Base-by-base conservation (phyloP, 2,329 filamentous ascomycete genomes). In the Annulohypoxylon truncatum region DNA sequence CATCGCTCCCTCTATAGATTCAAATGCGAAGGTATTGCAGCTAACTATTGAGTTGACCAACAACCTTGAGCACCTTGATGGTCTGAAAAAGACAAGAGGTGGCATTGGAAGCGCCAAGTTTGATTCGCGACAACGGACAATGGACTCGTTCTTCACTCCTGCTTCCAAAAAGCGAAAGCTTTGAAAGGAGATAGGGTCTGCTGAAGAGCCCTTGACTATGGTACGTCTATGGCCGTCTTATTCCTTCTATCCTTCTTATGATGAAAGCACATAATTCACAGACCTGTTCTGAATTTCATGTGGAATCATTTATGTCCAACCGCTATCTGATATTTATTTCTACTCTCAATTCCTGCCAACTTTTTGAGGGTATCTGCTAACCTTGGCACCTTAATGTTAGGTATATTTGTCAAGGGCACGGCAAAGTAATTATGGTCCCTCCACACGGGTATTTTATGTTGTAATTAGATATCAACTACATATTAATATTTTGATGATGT, bases 31-130 rank as follows among this genome's bases (percentile, higher is more conserved):
- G 28, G 18, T 13, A 15, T 28, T 82, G 6, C 70, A 68, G 24
- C 66, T 85, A 58, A 74, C 68, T 24, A 83, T 96, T 26, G 77
- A 86, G 47, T 82, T 82, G 4, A 83, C 93, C 68, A 95, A 97
- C 75, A 87, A 86, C 66, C 85, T 87, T 64, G 85, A 87, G 3
- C 94, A 97, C 78, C 85, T 97, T 2, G 79, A 82, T 46, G 88
- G 89, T 26, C 81, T 97, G 62, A 94, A 90, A 77, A 91, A 93
- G 78, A 95, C 93, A 7, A 83, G 90, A 22, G 92, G 93, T 28
- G 94, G 94, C 2, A 91, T 97, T 61, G 93, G 93, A 58, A 96
- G 91, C 72, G 85, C 91, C 38, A 84, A 85, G 60, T 90, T 92
- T 75, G 94, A 97, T 76, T 84, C 87, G 9, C 89, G 84, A 48